Conservation (phyloP, 176 grass and related monocot genomes). For the Carex littledalei region DNA sequence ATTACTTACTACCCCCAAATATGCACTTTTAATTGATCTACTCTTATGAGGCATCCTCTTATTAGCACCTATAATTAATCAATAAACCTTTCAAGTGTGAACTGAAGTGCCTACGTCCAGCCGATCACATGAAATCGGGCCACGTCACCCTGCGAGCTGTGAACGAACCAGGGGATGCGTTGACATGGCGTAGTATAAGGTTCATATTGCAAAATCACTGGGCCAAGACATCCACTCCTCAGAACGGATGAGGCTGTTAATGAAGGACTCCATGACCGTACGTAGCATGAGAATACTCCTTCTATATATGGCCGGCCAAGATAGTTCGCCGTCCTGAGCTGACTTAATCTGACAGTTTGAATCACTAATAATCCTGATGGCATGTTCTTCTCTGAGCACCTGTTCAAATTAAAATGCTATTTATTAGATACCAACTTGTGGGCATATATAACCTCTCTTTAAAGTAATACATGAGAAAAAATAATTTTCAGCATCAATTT, state of each 20-base stretch:
- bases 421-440: background rate
- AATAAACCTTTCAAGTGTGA: slow-evolving; percentile 39
- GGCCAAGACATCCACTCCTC: slow-evolving; percentile 56
- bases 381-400: slow-evolving; percentile 39
- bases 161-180: slow-evolving; percentile 47
- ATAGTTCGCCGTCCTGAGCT: slow-evolving; percentile 39
- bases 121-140: slow-evolving; percentile 36
- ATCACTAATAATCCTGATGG: slow-evolving; percentile 58
- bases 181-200: slow-evolving; percentile 54
- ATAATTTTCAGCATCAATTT: too few species aligned
- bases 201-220: slow-evolving; percentile 33
- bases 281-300: slow-evolving; percentile 33
- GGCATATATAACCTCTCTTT: background rate
- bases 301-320: slow-evolving; percentile 69
- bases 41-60: slow-evolving; percentile 40
- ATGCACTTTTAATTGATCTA: too few species aligned
- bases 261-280: slow-evolving; percentile 62
- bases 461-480: too few species aligned
- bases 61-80: background rate
- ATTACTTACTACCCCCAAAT: too few species aligned
- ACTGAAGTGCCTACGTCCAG: slow-evolving; percentile 31
- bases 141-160: slow-evolving; percentile 60
- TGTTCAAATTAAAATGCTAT: background rate
- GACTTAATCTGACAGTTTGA: slow-evolving; percentile 65
- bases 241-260: slow-evolving; percentile 44